A percentile compares a stretch with the other conserved stretches of the same genome.
These are phyloP conservation scores for Groenewaldozyma salmanticensis DNA, from an alignment of 805 yeast species.

Conservation along the genomic window DNA sequence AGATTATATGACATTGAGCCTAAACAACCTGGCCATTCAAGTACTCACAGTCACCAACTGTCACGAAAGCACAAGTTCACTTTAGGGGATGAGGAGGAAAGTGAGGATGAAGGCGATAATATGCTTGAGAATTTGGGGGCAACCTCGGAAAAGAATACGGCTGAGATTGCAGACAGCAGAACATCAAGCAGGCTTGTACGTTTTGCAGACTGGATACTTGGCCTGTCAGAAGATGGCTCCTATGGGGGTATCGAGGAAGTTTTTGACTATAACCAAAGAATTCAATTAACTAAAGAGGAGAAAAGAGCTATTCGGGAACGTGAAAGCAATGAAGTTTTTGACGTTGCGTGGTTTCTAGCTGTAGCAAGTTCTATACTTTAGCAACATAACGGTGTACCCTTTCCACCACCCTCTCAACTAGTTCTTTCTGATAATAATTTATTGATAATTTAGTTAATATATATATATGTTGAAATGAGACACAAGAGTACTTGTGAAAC, in stretches of 20 bases:
- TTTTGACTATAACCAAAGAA: slow-evolving; percentile 5
- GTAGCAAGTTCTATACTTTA: too few species aligned
- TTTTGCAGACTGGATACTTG: slow-evolving; percentile 18
- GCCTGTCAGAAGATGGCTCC: slow-evolving; percentile 12
- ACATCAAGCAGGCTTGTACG: slow-evolving; percentile 8
- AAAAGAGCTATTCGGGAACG: slow-evolving; percentile 1
- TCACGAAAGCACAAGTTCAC: slow-evolving; percentile 1
- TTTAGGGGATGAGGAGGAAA: slow-evolving; percentile 3
- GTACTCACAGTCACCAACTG: background rate
- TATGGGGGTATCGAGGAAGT: slow-evolving; percentile 7
- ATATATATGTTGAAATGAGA: too few species aligned
- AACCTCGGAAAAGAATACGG: background rate
- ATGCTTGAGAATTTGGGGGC: background rate
- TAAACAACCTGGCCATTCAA: background rate
- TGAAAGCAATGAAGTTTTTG: slow-evolving; percentile 3
- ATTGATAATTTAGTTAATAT: too few species aligned
- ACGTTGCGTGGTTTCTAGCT: slow-evolving; percentile 8
- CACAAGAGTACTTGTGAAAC: too few species aligned
- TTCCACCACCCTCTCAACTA: too few species aligned
- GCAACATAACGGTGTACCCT: too few species aligned
- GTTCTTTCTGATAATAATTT: too few species aligned
- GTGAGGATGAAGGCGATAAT: slow-evolving; percentile 4
- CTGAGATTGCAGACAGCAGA: too few species aligned
- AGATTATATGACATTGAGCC: slow-evolving; percentile 2
- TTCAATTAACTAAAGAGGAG: slow-evolving; percentile 11